Evolutionary conservation across 371 early-diverging fungal genomes (phyloP).

Genomic region (Vittaforma corneae): DNA sequence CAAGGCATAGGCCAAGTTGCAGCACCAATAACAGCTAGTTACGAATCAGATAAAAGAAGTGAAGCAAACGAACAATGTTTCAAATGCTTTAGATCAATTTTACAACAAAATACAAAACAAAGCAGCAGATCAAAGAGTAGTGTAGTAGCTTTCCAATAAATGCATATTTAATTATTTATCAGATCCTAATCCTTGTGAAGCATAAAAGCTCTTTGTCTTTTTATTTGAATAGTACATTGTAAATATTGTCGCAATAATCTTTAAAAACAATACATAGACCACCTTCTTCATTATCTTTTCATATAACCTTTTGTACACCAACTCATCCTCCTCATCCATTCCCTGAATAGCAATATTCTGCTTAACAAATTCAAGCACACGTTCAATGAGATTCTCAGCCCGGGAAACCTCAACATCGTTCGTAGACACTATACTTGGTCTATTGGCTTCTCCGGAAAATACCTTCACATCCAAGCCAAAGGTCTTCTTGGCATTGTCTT

Average conservation of each 20-base stretch:
- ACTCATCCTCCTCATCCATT: constrained; percentile 18
- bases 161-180: not conserved
- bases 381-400: constrained; percentile 12
- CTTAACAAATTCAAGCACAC: constrained; percentile 18
- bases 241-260: constrained; percentile 13
- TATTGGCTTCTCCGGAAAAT: constrained; percentile 9
- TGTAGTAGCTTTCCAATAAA: not conserved
- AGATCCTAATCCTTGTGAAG: not conserved
- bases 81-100: too few species aligned
- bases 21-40: too few species aligned
- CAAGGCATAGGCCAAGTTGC: too few species aligned
- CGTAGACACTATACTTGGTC: constrained; percentile 12
- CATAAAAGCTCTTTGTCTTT: constrained; percentile 16
- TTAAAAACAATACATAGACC: constrained; percentile 2
- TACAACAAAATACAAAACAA: not conserved
- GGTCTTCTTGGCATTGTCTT: not conserved
- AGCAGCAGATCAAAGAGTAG: not conserved
- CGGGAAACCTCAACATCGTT: constrained; percentile 21
- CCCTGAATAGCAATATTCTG: constrained; percentile 6
- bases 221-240: constrained; percentile 6
- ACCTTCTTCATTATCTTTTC: constrained; percentile 1
- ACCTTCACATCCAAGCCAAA: not conserved
- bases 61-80: too few species aligned
- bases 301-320: constrained; percentile 2
- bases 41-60: too few species aligned